A percentile compares a stretch with the other conserved stretches of the same genome.
Evolutionary conservation across 2,329 filamentous ascomycete genomes (phyloP).

Genomic region (Penicillium sp.): DNA sequence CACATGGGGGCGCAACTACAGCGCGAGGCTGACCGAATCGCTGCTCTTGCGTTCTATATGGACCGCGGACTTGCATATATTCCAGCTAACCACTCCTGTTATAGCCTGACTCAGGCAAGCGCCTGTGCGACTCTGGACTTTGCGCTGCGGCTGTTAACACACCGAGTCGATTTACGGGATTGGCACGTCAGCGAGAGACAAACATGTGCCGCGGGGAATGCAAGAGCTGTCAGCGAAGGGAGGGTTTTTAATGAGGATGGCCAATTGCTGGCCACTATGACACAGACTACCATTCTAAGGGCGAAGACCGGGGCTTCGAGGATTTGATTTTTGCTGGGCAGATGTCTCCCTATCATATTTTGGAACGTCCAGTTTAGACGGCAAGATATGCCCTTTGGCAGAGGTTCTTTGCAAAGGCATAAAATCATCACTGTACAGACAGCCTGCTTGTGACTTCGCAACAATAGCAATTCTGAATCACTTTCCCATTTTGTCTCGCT

Average conservation of each 20-base stretch:
- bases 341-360: no score
- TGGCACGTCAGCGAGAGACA: neutral
- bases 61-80: constrained; percentile 1
- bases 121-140: neutral
- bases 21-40: neutral
- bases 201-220: neutral
- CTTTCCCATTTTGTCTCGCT: no score
- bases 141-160: neutral
- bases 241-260: neutral
- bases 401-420: no score
- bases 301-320: neutral
- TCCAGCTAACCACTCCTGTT: neutral
- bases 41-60: constrained; percentile 1
- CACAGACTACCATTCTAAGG: neutral
- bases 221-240: neutral
- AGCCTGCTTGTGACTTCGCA: no score
- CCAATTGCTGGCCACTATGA: neutral
- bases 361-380: no score
- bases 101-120: neutral
- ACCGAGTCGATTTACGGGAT: neutral
- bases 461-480: no score
- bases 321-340: neutral
- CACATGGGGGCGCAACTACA: neutral
- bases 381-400: no score
- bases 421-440: no score